Evolutionary conservation across 1,284 basidiomycete species (phyloP).

Genomic region (Cystobasidiaceae sp.): DNA sequence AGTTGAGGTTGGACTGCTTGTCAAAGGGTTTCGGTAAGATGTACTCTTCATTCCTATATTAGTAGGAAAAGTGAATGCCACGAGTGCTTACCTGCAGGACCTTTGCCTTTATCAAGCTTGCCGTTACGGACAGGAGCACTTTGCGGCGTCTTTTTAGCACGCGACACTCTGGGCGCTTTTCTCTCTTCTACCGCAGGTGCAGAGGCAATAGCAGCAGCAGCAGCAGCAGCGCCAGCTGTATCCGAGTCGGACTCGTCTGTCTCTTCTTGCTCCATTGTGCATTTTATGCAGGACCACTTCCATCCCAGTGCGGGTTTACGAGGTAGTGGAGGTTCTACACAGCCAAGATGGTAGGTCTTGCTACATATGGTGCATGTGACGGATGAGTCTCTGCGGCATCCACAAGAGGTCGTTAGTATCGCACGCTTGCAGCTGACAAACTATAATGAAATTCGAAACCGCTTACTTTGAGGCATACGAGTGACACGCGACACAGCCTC

Average conservation of each 20-base stretch:
- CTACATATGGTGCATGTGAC: constrained; percentile 89
- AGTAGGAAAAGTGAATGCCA: not conserved
- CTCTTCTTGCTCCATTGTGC: constrained; percentile 78
- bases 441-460: constrained; percentile 3
- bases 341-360: constrained; percentile 89
- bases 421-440: constrained; percentile 7
- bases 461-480: constrained; percentile 83
- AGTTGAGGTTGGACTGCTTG: not conserved
- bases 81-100: constrained; percentile 2
- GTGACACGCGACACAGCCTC: constrained; percentile 76
- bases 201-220: not conserved
- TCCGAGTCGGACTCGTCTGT: constrained; percentile 49
- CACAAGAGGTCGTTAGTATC: constrained; percentile 29
- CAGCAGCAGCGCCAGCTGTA: not conserved
- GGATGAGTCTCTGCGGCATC: constrained; percentile 64
- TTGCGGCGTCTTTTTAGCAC: not conserved
- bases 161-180: not conserved
- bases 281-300: constrained; percentile 94
- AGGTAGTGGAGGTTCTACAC: constrained; percentile 86
- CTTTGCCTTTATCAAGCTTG: constrained; percentile 17
- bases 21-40: not conserved
- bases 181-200: no score
- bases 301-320: constrained; percentile 94
- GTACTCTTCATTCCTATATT: not conserved
- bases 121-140: not conserved